Evolutionary conservation across 179 eudicot genomes (phyloP).

Genomic region (Silene vulgaris): DNA sequence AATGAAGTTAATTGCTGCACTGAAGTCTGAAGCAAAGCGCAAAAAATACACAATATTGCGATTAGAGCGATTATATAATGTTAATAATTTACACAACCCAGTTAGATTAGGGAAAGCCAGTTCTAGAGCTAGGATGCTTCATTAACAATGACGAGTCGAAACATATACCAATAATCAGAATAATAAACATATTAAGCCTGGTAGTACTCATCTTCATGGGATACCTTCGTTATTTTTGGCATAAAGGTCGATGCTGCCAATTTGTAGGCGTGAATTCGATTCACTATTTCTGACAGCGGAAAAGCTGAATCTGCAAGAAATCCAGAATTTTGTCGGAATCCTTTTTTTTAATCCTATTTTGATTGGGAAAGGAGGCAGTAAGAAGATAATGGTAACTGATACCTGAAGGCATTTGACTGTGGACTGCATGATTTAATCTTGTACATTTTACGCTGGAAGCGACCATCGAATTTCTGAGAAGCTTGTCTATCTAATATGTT

Average conservation of each 20-base stretch:
- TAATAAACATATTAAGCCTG: neutral
- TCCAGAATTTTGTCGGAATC: neutral
- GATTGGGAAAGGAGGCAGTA: neutral
- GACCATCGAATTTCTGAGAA: constrained; percentile 56
- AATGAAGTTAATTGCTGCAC: no score
- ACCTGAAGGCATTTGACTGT: constrained; percentile 71
- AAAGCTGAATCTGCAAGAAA: constrained; percentile 60
- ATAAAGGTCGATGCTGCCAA: constrained; percentile 79
- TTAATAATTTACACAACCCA: no score
- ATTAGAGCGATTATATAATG: no score
- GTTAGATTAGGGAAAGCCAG: no score
- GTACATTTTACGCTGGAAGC: constrained; percentile 63
- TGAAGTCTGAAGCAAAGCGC: no score
- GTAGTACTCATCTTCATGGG: neutral
- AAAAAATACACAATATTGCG: no score
- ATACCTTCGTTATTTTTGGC: constrained; percentile 23
- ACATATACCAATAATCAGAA: constrained; percentile 7
- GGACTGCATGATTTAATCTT: constrained; percentile 33
- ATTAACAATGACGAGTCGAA: neutral
- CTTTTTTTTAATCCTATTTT: neutral
- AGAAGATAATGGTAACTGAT: neutral
- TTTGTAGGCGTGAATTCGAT: constrained; percentile 65
- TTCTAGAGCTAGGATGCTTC: neutral
- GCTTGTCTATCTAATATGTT: constrained; percentile 54
- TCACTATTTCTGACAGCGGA: constrained; percentile 53